Conservation (phyloP, 768 basidiomycete genomes). For the Mrakia blollopis region DNA sequence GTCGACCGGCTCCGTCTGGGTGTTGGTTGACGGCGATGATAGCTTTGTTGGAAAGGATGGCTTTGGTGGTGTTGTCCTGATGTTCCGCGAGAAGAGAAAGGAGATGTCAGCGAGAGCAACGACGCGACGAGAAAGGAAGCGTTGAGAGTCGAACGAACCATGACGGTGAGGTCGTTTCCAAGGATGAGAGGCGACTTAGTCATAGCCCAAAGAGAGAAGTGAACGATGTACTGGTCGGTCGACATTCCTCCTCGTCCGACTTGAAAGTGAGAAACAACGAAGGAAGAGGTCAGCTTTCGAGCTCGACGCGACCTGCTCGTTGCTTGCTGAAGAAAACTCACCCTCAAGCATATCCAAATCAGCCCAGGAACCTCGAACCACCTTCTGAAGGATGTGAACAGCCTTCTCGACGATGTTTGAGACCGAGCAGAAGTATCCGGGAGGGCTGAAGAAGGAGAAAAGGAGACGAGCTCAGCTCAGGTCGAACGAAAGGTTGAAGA, state of each 20-base stretch:
- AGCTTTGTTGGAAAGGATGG: conserved; percentile 25
- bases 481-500: background rate
- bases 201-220: conserved; percentile 57
- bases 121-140: too few relatives aligned
- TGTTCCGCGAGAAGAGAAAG: background rate
- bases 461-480: too few relatives aligned
- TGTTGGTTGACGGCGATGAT: conserved; percentile 21
- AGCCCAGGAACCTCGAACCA: conserved; percentile 19
- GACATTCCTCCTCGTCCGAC: conserved; percentile 42
- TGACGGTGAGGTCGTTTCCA: conserved; percentile 47
- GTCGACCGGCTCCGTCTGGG: background rate
- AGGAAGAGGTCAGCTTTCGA: background rate
- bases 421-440: conserved; percentile 32
- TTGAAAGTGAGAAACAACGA: background rate
- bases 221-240: conserved; percentile 45
- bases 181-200: conserved; percentile 51
- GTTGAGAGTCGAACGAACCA: conserved; percentile 38
- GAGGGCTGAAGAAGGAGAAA: background rate
- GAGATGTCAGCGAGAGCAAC: background rate
- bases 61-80: conserved; percentile 17
- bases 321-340: conserved; percentile 32
- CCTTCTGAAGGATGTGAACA: conserved; percentile 25
- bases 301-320: background rate
- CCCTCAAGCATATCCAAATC: conserved; percentile 34
- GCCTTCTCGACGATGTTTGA: conserved; percentile 33